A percentile compares a stretch with the other conserved stretches of the same genome.
Conservation (phyloP, 331 rosid species). For the Quercus phellos region DNA sequence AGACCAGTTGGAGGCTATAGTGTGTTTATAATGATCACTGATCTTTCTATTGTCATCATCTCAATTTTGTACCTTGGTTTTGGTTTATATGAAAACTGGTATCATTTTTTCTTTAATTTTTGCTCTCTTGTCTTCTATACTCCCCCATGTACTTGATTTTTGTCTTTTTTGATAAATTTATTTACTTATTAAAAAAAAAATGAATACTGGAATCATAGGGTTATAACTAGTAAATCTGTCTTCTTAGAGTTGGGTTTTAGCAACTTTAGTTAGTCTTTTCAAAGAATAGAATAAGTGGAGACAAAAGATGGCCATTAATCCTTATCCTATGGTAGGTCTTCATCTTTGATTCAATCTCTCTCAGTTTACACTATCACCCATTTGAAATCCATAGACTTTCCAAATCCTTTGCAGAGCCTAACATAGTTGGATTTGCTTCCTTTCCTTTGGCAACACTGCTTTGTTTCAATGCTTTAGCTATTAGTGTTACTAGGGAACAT, state of each 20-base stretch:
- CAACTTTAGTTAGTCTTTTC: too few relatives aligned
- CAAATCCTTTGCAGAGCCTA: constrained; percentile 16
- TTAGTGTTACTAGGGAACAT: too few relatives aligned
- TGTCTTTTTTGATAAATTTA: too few relatives aligned
- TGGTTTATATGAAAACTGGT: constrained; percentile 9
- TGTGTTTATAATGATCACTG: constrained; percentile 10
- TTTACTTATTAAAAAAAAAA: too few relatives aligned
- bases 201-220: constrained; percentile 12
- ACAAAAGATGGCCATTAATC: too few relatives aligned
- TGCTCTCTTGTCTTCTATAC: too few relatives aligned
- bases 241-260: constrained; percentile 27
- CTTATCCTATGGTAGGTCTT: not conserved
- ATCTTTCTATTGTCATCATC: constrained; percentile 28
- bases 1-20: constrained; percentile 1
- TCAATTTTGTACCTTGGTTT: constrained; percentile 28
- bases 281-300: too few relatives aligned
- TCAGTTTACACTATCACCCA: constrained; percentile 23
- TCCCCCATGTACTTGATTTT: too few relatives aligned
- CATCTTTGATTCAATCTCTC: constrained; percentile 21
- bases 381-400: constrained; percentile 23
- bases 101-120: too few relatives aligned
- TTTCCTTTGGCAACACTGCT: constrained; percentile 50
- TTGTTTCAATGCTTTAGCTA: constrained; percentile 34
- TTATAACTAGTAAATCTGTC: constrained; percentile 15
- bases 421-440: constrained; percentile 41